A percentile compares a stretch with the other conserved stretches of the same genome.
phyloP scores from a whole-genome alignment of 2,329 filamentous ascomycete species.

The Colletotrichum camelliae region DNA sequence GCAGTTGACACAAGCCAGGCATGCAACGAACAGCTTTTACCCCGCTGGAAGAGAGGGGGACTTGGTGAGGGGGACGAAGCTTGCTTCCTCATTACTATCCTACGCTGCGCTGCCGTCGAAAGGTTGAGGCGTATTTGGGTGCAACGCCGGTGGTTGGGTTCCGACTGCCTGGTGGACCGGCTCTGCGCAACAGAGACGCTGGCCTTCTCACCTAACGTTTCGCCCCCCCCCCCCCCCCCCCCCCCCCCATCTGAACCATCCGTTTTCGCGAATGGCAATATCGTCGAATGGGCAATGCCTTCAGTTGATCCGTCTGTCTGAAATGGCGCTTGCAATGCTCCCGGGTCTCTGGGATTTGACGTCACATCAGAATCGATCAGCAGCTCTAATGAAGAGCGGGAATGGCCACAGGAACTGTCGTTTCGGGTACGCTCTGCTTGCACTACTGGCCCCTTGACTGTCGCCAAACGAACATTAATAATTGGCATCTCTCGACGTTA shows the following conservation, averaged over 20 bases:
- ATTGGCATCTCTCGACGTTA: not conserved
- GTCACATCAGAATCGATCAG: conserved; percentile 2
- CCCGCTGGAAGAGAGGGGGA: not conserved
- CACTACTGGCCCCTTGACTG: not conserved
- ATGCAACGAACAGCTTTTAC: not conserved
- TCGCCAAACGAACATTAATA: not conserved
- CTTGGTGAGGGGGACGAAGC: not conserved
- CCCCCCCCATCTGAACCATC: not conserved
- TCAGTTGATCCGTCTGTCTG: not conserved
- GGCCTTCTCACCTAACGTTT: not conserved
- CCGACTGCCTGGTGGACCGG: not conserved
- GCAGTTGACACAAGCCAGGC: not conserved
- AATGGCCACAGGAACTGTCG: not conserved
- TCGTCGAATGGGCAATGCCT: not conserved
- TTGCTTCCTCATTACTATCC: not conserved
- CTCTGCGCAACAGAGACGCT: not conserved
- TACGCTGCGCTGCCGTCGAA: not conserved
- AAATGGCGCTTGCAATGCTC: not conserved
- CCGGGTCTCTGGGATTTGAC: not conserved
- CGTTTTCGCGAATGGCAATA: not conserved
- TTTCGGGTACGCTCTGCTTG: not conserved
- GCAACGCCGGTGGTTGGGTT: not conserved
- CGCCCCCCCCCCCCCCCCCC: too few species aligned
- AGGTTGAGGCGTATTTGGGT: not conserved
- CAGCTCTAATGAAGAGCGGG: not conserved